Evolutionary conservation across 2,329 filamentous ascomycete genomes (phyloP), one percentile per base, ranked within the genome.

Genomic region (Nemania sp.): DNA sequence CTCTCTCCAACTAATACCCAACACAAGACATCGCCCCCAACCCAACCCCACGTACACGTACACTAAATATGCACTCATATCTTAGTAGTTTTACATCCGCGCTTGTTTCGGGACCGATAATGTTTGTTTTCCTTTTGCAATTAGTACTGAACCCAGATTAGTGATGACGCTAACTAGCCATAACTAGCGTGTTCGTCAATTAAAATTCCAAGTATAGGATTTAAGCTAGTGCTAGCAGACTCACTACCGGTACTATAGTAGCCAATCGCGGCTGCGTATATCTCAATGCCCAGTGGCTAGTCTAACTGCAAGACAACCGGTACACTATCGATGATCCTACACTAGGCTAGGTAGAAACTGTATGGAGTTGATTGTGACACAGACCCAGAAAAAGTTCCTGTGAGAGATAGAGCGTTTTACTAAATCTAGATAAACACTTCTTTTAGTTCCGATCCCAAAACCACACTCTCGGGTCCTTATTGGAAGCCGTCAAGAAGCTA

Each of bases 381-480:
- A 34, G 15, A 43, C 30, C 11, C 39, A 24, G 31, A 22, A 14
- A 46, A 37, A n/a, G 8, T 9, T n/a, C 7, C 14, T 12, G 8
- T 15, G 19, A 39, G 36, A 39, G 5, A 7, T 20, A n/a, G 6
- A 40, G 30, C 28, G 41, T 43, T 50, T 51, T 51, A 36, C 52
- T 36, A 39, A 31, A 37, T 51, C 47, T 34, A 23, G 52, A 47
- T 46, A 41, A 28, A 45, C 22, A 41, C 26, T 50, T 23, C 5
- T 36, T 9, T 48, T 54, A 54, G 45, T 53, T 48, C 54, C 50
- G 52, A 60, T 57, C 41, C 47, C 34, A 52, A 37, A 59, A 49
- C 57, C 57, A 60, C 31, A 49, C 51, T 52, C 51, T 52, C 57
- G 57, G 57, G 57, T 60, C 55, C 22, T 26, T 22, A 46, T 42